phyloP scores from a whole-genome alignment of 176 grass and related monocot genomes.

The Ensete ventricosum region DNA sequence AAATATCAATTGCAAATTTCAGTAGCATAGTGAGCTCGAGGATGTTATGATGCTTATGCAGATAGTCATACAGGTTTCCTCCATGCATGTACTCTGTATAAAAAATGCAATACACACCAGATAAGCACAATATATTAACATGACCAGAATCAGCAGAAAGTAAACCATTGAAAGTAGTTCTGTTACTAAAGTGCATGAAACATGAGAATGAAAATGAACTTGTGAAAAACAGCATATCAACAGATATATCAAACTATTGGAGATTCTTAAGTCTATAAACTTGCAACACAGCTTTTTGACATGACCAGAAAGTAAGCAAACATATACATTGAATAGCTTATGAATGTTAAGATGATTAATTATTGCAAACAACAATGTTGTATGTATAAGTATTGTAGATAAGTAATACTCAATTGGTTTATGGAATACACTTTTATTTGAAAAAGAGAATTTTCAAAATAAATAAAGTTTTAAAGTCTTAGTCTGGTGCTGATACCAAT shows the following conservation, averaged over 20 bases:
- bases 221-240: neutral
- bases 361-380: too few species aligned
- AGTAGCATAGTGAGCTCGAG: slow-evolving; percentile 55
- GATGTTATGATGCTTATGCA: slow-evolving; percentile 77
- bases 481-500: too few species aligned
- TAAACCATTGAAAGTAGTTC: neutral
- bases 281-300: neutral
- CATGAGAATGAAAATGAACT: neutral
- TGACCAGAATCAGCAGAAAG: neutral
- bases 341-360: too few species aligned
- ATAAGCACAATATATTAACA: neutral
- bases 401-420: too few species aligned
- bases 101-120: slow-evolving; percentile 12
- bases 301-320: too few species aligned
- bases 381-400: too few species aligned
- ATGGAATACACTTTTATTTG: too few species aligned
- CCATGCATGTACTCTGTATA: slow-evolving; percentile 94
- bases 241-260: neutral
- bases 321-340: too few species aligned
- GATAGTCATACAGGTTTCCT: slow-evolving; percentile 90
- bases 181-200: neutral
- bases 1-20: slow-evolving; percentile 86
- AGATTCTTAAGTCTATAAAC: neutral
- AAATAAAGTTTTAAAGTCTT: too few species aligned
- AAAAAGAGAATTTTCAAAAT: too few species aligned